A percentile compares a stretch with the other conserved stretches of the same genome.
These are phyloP conservation scores for Marsdenia floribunda DNA, from an alignment of 257 asterid genomes.

Conservation along the genomic window DNA sequence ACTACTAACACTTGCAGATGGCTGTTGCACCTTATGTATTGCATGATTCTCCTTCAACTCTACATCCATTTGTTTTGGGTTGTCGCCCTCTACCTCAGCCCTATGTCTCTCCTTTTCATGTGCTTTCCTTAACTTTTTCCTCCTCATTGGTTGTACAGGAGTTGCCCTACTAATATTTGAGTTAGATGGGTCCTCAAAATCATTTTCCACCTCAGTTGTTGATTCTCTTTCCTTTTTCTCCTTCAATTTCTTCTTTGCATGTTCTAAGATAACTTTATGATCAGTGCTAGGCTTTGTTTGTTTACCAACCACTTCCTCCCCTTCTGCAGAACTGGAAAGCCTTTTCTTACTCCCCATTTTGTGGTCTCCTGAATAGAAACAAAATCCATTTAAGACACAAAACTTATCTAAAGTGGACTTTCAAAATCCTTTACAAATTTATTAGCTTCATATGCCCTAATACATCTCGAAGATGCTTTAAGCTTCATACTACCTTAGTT, in stretches of 20 bases:
- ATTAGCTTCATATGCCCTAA: background rate
- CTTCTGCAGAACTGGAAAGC: slow-evolving; percentile 36
- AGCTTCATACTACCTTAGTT: background rate
- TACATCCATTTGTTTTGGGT: slow-evolving; percentile 14
- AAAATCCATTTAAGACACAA: background rate
- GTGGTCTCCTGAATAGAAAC: background rate
- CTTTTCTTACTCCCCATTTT: slow-evolving; percentile 65
- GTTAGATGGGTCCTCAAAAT: slow-evolving; percentile 34
- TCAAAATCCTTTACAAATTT: background rate
- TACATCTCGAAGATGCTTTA: background rate
- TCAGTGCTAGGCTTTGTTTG: slow-evolving; percentile 19
- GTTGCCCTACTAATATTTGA: slow-evolving; percentile 23
- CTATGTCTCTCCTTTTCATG: slow-evolving; percentile 51
- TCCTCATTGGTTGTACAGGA: slow-evolving; percentile 61
- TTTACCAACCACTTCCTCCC: slow-evolving; percentile 24
- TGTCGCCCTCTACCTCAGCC: slow-evolving; percentile 24
- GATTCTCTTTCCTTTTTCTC: slow-evolving; percentile 39
- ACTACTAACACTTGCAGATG: slow-evolving; percentile 21
- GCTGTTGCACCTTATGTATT: slow-evolving; percentile 18
- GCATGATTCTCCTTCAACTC: slow-evolving; percentile 28
- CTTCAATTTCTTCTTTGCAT: slow-evolving; percentile 48
- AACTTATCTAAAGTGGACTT: background rate
- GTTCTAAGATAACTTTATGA: slow-evolving; percentile 34
- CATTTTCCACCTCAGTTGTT: slow-evolving; percentile 25
- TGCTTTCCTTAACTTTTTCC: slow-evolving; percentile 50